These are phyloP conservation scores for Cercospora zeina DNA, from an alignment of 2,329 filamentous ascomycete genomes.

Conservation along the genomic window DNA sequence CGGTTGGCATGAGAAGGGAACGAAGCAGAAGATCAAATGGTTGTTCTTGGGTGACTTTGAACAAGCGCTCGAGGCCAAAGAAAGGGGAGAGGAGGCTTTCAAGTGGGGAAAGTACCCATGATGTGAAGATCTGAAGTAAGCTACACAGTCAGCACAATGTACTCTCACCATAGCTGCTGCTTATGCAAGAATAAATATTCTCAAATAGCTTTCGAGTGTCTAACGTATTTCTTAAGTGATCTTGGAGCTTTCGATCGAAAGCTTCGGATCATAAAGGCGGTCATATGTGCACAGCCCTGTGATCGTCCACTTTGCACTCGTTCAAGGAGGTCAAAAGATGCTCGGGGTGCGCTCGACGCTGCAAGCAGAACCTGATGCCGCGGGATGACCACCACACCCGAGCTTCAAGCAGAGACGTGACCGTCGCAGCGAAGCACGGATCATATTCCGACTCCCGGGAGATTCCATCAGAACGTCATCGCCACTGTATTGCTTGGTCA, in stretches of 20 bases:
- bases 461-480: neutral
- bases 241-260: neutral
- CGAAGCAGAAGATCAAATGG: constrained; percentile 37
- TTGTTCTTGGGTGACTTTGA: constrained; percentile 55
- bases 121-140: neutral
- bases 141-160: neutral
- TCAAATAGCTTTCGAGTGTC: neutral
- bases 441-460: neutral
- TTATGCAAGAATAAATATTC: neutral
- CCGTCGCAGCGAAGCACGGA: neutral
- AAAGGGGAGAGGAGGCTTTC: constrained; percentile 30
- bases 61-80: constrained; percentile 42
- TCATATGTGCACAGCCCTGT: neutral
- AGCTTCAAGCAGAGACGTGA: no score
- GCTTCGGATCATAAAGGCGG: neutral
- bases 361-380: no score
- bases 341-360: no score
- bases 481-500: neutral
- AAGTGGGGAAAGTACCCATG: constrained; percentile 29
- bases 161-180: neutral
- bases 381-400: no score
- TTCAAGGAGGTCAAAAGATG: no score
- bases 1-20: constrained; percentile 37
- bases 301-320: no score
- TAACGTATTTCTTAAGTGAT: neutral